These are phyloP conservation scores for Amanita pseudoporphyria DNA, from an alignment of 768 basidiomycete genomes.

Conservation along the genomic window DNA sequence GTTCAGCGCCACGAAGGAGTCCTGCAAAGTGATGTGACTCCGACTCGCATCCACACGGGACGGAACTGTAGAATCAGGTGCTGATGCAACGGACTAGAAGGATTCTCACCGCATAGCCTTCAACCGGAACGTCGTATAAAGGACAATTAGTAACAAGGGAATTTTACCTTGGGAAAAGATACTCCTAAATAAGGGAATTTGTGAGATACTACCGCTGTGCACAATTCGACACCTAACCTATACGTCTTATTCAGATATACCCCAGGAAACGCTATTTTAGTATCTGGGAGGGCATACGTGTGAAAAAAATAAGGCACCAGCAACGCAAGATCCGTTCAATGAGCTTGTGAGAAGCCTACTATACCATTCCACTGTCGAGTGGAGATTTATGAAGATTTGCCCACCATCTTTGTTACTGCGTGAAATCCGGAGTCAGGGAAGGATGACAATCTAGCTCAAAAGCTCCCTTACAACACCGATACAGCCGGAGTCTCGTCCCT, in stretches of 20 bases:
- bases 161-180: no score
- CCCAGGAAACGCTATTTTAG: no score
- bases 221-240: background rate
- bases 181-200: no score
- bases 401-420: background rate
- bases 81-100: background rate
- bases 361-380: background rate
- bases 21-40: no score
- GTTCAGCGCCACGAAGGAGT: background rate
- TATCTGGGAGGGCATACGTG: conserved; percentile 1
- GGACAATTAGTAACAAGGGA: no score
- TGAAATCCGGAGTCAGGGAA: background rate
- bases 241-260: no score
- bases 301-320: conserved; percentile 1
- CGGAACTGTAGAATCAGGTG: background rate
- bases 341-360: background rate
- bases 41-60: no score
- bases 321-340: background rate
- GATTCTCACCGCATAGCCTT: no score
- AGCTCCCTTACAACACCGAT: conserved; percentile 3
- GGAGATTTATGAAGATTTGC: background rate
- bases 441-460: background rate
- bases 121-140: no score
- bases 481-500: background rate
- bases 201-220: no score